Percentiles rank a stretch among this genome's conserved stretches.
phyloP scores from a whole-genome alignment of 768 basidiomycete genomes.

The Zangia roseola region DNA sequence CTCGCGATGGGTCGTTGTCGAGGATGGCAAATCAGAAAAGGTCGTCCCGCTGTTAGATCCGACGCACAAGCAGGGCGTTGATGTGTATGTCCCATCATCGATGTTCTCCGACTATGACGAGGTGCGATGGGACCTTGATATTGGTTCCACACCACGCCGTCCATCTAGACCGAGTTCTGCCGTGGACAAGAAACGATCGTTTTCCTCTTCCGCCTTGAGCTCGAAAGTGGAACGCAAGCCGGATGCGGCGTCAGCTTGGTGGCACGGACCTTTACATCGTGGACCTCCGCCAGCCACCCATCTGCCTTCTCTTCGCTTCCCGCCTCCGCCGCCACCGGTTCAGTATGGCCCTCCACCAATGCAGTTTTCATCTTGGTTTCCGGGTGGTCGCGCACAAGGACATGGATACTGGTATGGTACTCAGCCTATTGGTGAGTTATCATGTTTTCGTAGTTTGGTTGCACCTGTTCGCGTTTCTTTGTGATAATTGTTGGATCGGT shows the following conservation, averaged over 20 bases:
- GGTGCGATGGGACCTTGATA: slow-evolving; percentile 18
- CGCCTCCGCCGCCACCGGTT: slow-evolving; percentile 7
- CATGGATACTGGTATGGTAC: slow-evolving; percentile 23
- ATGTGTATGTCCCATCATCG: not conserved
- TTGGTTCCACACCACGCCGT: not conserved
- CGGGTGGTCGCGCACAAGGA: slow-evolving; percentile 13
- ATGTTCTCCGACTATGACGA: not conserved
- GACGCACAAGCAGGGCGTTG: not conserved
- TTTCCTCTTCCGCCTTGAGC: not conserved
- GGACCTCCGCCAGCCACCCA: slow-evolving; percentile 4
- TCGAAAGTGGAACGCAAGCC: slow-evolving; percentile 3
- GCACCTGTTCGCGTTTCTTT: not conserved
- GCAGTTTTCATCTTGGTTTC: slow-evolving; percentile 17
- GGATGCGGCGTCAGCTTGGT: slow-evolving; percentile 15
- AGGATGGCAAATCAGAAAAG: not conserved
- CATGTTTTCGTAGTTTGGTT: slow-evolving; percentile 1
- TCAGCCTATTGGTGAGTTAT: slow-evolving; percentile 20
- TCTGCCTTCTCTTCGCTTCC: slow-evolving; percentile 9
- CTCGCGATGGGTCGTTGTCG: slow-evolving; percentile 4
- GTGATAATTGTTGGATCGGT: not conserved
- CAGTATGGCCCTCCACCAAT: slow-evolving; percentile 14
- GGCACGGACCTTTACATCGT: slow-evolving; percentile 5
- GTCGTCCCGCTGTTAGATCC: not conserved
- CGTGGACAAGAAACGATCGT: not conserved
- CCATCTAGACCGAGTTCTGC: not conserved